These are phyloP conservation scores for Artemisia argyi DNA, from an alignment of 129 eudicot genomes.

Conservation along the genomic window DNA sequence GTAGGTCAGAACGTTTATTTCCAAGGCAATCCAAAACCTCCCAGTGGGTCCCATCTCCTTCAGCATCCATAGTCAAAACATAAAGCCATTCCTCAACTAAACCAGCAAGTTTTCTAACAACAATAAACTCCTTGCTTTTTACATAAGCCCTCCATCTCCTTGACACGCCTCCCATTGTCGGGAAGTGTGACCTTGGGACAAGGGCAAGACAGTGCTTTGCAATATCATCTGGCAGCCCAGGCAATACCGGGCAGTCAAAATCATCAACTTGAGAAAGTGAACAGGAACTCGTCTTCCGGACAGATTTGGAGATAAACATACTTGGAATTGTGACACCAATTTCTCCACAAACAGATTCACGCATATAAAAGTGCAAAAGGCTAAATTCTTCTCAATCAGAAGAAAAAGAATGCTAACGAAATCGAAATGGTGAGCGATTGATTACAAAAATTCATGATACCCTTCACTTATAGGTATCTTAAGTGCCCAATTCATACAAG, in stretches of 20 bases:
- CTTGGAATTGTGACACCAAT: no score
- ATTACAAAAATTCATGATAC: slow-evolving; percentile 74
- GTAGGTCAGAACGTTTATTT: slow-evolving; percentile 44
- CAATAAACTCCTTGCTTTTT: slow-evolving; percentile 74
- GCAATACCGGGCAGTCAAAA: no score
- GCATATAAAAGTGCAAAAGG: slow-evolving; percentile 23
- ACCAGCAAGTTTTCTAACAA: slow-evolving; percentile 80
- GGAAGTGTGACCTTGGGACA: no score
- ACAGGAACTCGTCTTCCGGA: no score
- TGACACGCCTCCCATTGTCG: no score
- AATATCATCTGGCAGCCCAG: no score
- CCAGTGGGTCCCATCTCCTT: slow-evolving; percentile 85
- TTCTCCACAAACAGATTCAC: no score
- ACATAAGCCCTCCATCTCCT: no score
- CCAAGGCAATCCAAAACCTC: slow-evolving; percentile 91
- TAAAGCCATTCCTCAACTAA: slow-evolving; percentile 90
- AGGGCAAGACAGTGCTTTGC: no score
- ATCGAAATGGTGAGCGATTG: slow-evolving; percentile 19
- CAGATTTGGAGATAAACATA: no score
- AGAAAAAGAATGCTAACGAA: slow-evolving; percentile 26
- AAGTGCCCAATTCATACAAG: slow-evolving; percentile 74
- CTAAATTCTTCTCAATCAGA: slow-evolving; percentile 38
- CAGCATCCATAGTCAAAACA: slow-evolving; percentile 59
- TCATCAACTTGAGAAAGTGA: no score
- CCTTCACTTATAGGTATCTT: slow-evolving; percentile 71